Percentiles rank a stretch among this genome's conserved stretches.
Conservation (phyloP, 495 filamentous ascomycete genomes). For the Tricharina praecox region DNA sequence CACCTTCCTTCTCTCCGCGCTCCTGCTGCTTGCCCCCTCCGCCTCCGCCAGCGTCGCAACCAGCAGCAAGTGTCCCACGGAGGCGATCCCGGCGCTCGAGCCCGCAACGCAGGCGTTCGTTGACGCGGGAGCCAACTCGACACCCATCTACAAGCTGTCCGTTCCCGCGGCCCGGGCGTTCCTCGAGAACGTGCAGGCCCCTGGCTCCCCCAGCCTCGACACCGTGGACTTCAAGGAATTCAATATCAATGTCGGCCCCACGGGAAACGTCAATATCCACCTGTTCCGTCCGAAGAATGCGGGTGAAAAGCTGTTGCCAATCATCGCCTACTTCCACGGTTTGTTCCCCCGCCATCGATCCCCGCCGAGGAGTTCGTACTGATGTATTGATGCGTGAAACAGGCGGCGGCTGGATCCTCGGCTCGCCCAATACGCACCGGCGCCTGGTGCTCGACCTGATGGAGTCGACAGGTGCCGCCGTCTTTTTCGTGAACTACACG, state of each 20-base stretch:
- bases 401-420: conserved; percentile 17
- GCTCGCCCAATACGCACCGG: conserved; percentile 10
- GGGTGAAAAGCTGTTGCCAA: conserved; percentile 1
- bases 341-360: no score
- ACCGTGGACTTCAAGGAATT: conserved; percentile 8
- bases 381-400: no score
- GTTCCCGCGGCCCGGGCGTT: conserved; percentile 12
- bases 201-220: conserved; percentile 7
- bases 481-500: conserved; percentile 27
- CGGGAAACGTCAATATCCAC: conserved; percentile 11
- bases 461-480: conserved; percentile 15
- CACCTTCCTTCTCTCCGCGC: not conserved
- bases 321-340: conserved; percentile 14
- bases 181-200: conserved; percentile 8
- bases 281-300: conserved; percentile 8
- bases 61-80: not conserved
- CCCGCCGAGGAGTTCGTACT: no score
- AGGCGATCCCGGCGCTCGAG: conserved; percentile 14
- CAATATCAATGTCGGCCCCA: conserved; percentile 15
- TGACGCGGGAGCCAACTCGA: conserved; percentile 1
- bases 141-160: conserved; percentile 11
- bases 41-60: not conserved
- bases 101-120: conserved; percentile 17
- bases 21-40: not conserved
- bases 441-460: conserved; percentile 15